Base-by-base conservation (phyloP, 306 rosid species). In the Lagenaria siceraria region DNA sequence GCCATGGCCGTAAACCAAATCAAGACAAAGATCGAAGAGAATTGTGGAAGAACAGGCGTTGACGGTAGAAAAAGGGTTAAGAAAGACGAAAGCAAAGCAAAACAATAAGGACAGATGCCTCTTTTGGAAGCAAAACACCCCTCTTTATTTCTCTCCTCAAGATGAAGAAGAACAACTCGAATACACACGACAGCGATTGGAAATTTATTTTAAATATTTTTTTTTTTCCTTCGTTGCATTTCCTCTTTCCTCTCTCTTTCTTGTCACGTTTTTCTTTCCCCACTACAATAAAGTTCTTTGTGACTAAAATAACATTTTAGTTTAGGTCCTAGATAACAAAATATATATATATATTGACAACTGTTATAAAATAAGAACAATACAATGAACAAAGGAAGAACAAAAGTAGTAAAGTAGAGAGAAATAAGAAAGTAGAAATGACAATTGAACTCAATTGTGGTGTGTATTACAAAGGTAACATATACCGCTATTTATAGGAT, bases 1-100 rank as follows among this genome's bases (percentile, higher is more conserved):
- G 89, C 91, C 91, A 87, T 87, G 82, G 46, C 77, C 61, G 77
- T 1, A 73, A 52, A 51, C 51, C 3, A 80, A 63, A 71, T 24
- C 27, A 79, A 31, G 55, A 25, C 8, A 36, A 40, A 46, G 60
- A 76, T 59, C 40, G 76, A 64, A 21, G 49, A 68, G 36, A 21
- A 76, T 64, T 21, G n/a, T 36, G 53, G 38, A 65, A 42, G 36
- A 70, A 75, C 2, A 5, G 31, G 42, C 46, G 72, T 48, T 52
- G 75, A 54, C 85, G 69, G 64, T 13, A 68, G 63, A 25, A 55
- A 14, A 43, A 51, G 27, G 63, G 59, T 14, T 59, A 11, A 15
- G 46, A 63, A 63, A 33, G 62, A 58, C 35, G 80, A 64, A 76
- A 81, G 75, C 42, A 65, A 65, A 66, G 22, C 49, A 40, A 65